phyloP scores from a whole-genome alignment of 805 yeast species.

The Spathaspora gorwiae region DNA sequence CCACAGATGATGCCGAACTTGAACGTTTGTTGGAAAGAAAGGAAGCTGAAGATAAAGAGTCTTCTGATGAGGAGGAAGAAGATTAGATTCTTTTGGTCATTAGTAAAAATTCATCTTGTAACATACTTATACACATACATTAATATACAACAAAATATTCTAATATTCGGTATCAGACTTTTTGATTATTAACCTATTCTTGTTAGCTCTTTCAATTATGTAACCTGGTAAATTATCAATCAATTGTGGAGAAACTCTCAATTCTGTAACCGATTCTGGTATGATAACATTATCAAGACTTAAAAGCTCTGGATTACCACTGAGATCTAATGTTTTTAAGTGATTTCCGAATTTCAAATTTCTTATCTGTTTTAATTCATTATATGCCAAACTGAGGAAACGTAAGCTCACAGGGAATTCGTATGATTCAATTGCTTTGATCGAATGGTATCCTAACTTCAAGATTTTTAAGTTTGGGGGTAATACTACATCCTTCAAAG shows the following conservation, averaged over 20 bases:
- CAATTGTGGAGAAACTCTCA: constrained; percentile 31
- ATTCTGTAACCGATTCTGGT: constrained; percentile 36
- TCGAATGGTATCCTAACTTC: constrained; percentile 36
- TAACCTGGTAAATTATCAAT: constrained; percentile 32
- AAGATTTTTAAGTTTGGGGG: constrained; percentile 33
- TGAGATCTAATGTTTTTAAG: constrained; percentile 31
- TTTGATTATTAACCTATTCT: constrained; percentile 23
- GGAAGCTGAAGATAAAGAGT: constrained; percentile 82
- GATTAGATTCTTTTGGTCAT: constrained; percentile 7
- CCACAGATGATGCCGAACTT: constrained; percentile 95
- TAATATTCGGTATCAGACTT: constrained; percentile 1
- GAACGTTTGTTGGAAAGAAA: constrained; percentile 92
- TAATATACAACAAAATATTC: not conserved
- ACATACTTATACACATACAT: constrained; percentile 1
- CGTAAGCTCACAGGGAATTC: constrained; percentile 35
- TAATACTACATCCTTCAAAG: constrained; percentile 37
- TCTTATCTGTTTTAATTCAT: constrained; percentile 34
- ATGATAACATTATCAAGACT: constrained; percentile 33
- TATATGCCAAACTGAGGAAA: constrained; percentile 31
- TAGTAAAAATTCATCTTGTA: constrained; percentile 1
- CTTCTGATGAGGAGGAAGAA: constrained; percentile 75
- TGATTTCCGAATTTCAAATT: constrained; percentile 34
- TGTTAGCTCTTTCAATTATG: constrained; percentile 38
- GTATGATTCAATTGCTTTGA: constrained; percentile 32
- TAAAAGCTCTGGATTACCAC: constrained; percentile 38